A percentile compares a stretch with the other conserved stretches of the same genome.
These are phyloP conservation scores for Cladosporium sp. DNA, from an alignment of 2,329 filamentous ascomycete genomes.

Conservation along the genomic window DNA sequence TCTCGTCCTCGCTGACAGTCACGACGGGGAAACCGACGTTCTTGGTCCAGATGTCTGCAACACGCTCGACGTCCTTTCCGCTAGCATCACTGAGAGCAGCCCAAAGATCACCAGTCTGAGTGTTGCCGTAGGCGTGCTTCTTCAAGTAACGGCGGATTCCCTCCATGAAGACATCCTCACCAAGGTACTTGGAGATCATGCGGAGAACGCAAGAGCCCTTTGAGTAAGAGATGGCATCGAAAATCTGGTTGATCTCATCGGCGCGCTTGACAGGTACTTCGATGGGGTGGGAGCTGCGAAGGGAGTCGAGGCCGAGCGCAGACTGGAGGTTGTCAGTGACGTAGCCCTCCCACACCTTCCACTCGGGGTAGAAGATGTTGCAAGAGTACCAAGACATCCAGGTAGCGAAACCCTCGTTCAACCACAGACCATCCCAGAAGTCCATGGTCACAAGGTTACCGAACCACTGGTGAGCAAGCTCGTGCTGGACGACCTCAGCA, in stretches of 20 bases:
- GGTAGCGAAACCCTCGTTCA: conserved; percentile 89
- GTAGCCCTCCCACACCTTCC: conserved; percentile 96
- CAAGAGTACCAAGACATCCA: conserved; percentile 94
- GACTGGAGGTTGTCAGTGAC: conserved; percentile 89
- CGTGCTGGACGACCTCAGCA: conserved; percentile 93
- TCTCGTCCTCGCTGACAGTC: conserved; percentile 71
- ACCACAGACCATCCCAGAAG: conserved; percentile 96
- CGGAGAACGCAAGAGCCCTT: conserved; percentile 94
- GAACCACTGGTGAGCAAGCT: conserved; percentile 97
- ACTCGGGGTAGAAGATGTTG: conserved; percentile 93
- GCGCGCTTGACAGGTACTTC: conserved; percentile 94
- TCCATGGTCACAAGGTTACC: conserved; percentile 97
- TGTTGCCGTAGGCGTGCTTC: conserved; percentile 96
- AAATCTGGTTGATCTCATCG: conserved; percentile 96
- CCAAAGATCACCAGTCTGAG: conserved; percentile 86
- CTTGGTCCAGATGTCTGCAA: conserved; percentile 97
- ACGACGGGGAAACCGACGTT: conserved; percentile 91
- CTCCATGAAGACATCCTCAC: conserved; percentile 88
- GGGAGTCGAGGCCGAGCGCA: conserved; percentile 79
- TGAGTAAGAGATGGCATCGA: conserved; percentile 94
- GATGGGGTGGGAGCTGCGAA: conserved; percentile 92
- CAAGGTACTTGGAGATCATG: conserved; percentile 95
- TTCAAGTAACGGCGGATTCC: conserved; percentile 87
- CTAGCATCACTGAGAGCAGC: conserved; percentile 79
- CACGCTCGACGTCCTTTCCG: conserved; percentile 80